Percentiles rank a stretch among this genome's conserved stretches.
These are phyloP conservation scores for Ogataea dorogensis DNA, from an alignment of 805 yeast species.

Conservation along the genomic window DNA sequence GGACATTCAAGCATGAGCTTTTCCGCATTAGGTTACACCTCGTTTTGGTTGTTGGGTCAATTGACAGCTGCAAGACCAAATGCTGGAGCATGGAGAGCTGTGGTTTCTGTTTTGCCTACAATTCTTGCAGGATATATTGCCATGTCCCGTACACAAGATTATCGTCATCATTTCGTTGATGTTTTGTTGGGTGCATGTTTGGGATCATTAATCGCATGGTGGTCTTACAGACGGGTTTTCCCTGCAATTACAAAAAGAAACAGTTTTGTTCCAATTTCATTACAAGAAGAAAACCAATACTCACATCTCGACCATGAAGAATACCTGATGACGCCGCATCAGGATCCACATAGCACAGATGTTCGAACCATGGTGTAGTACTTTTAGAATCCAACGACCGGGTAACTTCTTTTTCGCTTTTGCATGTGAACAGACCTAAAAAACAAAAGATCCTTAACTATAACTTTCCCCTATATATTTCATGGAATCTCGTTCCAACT, in stretches of 20 bases:
- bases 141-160: constrained; percentile 82
- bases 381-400: constrained; percentile 3
- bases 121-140: constrained; percentile 77
- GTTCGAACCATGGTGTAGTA: constrained; percentile 3
- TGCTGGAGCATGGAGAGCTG: constrained; percentile 63
- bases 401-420: constrained; percentile 4
- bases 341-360: constrained; percentile 7
- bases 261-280: constrained; percentile 41
- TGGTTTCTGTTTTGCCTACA: constrained; percentile 52
- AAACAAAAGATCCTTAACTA: not conserved
- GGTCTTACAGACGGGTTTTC: constrained; percentile 54
- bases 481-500: constrained; percentile 8
- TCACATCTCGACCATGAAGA: constrained; percentile 5
- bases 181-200: constrained; percentile 68
- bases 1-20: constrained; percentile 77
- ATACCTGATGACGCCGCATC: constrained; percentile 14
- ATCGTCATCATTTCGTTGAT: constrained; percentile 90
- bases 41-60: constrained; percentile 71
- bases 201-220: constrained; percentile 61
- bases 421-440: constrained; percentile 7
- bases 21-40: constrained; percentile 61
- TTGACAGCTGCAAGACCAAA: constrained; percentile 37
- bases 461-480: not conserved
- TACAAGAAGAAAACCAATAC: constrained; percentile 15
- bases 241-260: constrained; percentile 37